Evolutionary conservation across 169 alveolate genomes (phyloP), one percentile per base, ranked within the genome.

Genomic region (Cyclospora cayetanensis): DNA sequence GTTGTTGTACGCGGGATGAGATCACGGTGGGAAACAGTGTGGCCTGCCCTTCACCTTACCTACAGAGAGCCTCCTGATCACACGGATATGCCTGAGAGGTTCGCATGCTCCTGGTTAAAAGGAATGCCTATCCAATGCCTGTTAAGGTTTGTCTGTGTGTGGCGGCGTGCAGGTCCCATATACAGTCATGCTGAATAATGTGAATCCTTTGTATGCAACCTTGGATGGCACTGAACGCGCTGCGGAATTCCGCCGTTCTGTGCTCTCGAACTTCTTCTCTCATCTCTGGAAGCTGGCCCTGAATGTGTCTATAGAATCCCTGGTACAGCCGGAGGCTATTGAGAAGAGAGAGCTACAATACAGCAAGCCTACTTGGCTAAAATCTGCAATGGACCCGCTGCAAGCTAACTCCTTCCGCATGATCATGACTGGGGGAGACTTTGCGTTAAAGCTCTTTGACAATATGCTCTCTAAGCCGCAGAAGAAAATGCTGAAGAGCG

Each of bases 401-500:
- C 83, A 70, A 70, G 52, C 34, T 3, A 70, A 70, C 83, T 70
- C 83, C 50, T 70, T 70, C 25, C 50, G 83, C 9, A 70, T 70
- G 83, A 55, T 70, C 18, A 5, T 70, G 27, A 39, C 83, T 11
- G 83, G 83, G 0, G 83, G 83, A 34, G 83, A 70, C 83, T 15
- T 70, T 11, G 53, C 60, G 27, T n/a, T 31, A 4, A 37, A 50
- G 3, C n/a, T 70, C 0, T n/a, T 70, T 1, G 83, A 70, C 0
- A 35, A 70, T 39, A 7, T 70, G 22, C 83, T 70, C 9, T n/a
- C 46, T 11, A 20, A 22, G 12, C 9, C 9, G 25, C 83, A 70
- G 18, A 70, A 70, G 52, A 70, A 70, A 37, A 11, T 35, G 53
- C 83, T 70, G 34, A 70, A 70, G 25, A 34, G 53, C 5, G 55